Evolutionary conservation across 2,329 filamentous ascomycete genomes (phyloP), one percentile per base, ranked within the genome.

Genomic region (Corynespora cassiicola): DNA sequence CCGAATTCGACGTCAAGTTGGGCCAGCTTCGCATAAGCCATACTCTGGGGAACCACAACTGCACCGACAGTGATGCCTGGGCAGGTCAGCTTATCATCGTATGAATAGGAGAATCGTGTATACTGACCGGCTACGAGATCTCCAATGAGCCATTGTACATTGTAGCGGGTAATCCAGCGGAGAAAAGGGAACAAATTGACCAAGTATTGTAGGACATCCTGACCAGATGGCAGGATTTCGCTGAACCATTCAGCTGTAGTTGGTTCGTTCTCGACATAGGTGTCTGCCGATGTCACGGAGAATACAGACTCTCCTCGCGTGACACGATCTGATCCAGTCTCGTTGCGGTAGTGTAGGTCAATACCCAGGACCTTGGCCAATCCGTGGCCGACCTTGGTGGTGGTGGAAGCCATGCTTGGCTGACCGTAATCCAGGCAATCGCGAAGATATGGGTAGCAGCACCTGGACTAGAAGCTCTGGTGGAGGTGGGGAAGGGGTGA

Each of bases 1-100:
- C 94, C 92, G 57, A 86, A 97, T 63, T 97, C 79, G 7, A 86
- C 81, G 1, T 81, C 76, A 14, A 97, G 79, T 42, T 85, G 79
- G 26, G 92, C 92, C 16, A 97, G 78, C 48, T 85, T 79, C 14
- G 92, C 90, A 69, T 97, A 97, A 1, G 92, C 91, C 92, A 97
- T 96, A 52, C 89, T 86, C 66, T 96, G 92, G 4, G 92, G 92
- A 7, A 96, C 88, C 22, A 96, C 90, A 20, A 90, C 87, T 27
- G 84, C 78, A 28, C 87, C 87, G 35, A 88, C 83, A 3, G 85
- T 88, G 51, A 88, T 77, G 73, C 82, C 80, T 83, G 16, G 2
- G 5, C 16, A 25, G 15, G n/a, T 58, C 32, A 58, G 53, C 15
- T 9, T 18, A 7, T 3, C 10, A 10, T 12, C n/a, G 14, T 20